phyloP scores from a whole-genome alignment of 2,329 filamentous ascomycete species.

The Neonectria ditissima region DNA sequence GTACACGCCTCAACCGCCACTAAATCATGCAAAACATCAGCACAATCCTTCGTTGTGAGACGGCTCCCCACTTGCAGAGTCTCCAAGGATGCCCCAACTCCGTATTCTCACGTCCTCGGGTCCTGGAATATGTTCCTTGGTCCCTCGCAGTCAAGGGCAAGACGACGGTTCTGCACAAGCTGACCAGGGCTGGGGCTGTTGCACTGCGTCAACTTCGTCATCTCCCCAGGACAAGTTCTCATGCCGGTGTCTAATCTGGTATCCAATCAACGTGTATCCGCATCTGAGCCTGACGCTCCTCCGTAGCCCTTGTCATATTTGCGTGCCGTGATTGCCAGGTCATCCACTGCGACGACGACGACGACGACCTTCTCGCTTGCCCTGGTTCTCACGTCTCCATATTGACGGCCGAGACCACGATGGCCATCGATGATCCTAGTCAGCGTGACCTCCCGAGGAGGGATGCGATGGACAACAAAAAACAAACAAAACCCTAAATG shows the following conservation, averaged over 20 bases:
- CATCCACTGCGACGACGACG: conserved; percentile 14
- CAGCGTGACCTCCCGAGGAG: conserved; percentile 21
- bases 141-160: conserved; percentile 10
- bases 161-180: conserved; percentile 21
- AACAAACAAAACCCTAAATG: conserved; percentile 16
- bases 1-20: neutral
- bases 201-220: conserved; percentile 35
- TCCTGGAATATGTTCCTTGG: conserved; percentile 1
- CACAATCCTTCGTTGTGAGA: neutral
- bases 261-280: conserved; percentile 34
- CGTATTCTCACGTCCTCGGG: neutral
- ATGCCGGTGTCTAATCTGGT: conserved; percentile 36
- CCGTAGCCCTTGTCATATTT: conserved; percentile 25
- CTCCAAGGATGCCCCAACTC: neutral
- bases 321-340: conserved; percentile 25
- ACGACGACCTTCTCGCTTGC: conserved; percentile 8
- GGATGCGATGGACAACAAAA: conserved; percentile 25
- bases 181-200: conserved; percentile 19
- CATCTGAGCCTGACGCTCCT: conserved; percentile 25
- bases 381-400: conserved; percentile 12
- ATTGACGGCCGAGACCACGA: conserved; percentile 25
- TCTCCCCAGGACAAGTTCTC: conserved; percentile 28
- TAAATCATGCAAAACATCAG: conserved; percentile 17
- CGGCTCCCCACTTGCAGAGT: conserved; percentile 5
- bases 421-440: conserved; percentile 28